Evolutionary conservation across 1,284 basidiomycete species (phyloP), one percentile per base, ranked within the genome.

Genomic region (Sanghuangporus weigelae): DNA sequence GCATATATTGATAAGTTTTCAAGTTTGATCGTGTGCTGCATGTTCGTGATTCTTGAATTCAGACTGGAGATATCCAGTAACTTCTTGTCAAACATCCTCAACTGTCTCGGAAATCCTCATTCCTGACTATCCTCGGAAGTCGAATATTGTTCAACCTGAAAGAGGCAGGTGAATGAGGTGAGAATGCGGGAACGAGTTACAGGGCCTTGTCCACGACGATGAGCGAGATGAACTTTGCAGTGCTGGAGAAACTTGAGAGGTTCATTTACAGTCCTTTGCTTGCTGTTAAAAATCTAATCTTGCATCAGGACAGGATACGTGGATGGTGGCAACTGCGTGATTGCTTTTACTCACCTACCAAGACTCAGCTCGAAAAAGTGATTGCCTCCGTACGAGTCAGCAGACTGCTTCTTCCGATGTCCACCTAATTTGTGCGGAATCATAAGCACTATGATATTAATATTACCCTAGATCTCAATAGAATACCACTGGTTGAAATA

Each of bases 121-220:
- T 62, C 8, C 53, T 57, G 16, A 57, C 53, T 31, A 12, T 62
- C 16, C 35, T 62, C 21, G 60, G 60, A 31, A 48, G 60, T 57
- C 53, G 60, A 5, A 26, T 62, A 21, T n/a, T 62, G 7, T 23
- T 62, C 60, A 36, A 62, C 39, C 53, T 62, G 2, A 62, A 57
- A 7, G 60, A 62, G 44, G 60, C 60, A 12, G 60, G 39, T 21
- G 60, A 62, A 26, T 21, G 38, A 31, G 60, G 53, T 2, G 39
- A 16, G 12, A 40, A 36, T 21, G 8, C 4, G 31, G 53, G 53
- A 55, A 55, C 48, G 48, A 49, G 48, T 23, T 55, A 55, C 16
- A 55, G 53, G 31, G 36, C n/a, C 16, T 19, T 3, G 14, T 44
- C 42, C n/a, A 31, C 16, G 8, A n/a, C 31, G 14, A 55, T 36